phyloP scores from a whole-genome alignment of 257 asterid species.

The Vinca minor region DNA sequence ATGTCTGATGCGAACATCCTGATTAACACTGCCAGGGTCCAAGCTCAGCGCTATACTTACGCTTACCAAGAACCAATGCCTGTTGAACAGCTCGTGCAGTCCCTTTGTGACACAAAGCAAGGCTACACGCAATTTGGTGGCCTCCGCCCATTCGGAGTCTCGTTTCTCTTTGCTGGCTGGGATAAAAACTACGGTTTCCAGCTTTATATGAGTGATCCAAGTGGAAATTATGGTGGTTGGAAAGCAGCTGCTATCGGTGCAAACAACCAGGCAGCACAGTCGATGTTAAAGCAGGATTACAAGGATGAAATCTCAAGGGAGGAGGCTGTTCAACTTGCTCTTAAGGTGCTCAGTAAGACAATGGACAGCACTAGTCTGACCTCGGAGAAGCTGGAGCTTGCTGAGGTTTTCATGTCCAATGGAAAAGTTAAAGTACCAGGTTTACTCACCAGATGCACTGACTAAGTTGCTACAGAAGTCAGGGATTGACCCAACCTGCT shows the following conservation, averaged over 20 bases:
- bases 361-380: constrained; percentile 94
- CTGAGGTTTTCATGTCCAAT: constrained; percentile 59
- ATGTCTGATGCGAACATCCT: constrained; percentile 97
- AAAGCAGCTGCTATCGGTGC: constrained; percentile 94
- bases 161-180: constrained; percentile 93
- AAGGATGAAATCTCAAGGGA: constrained; percentile 78
- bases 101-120: constrained; percentile 87
- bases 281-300: constrained; percentile 88
- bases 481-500: constrained; percentile 82
- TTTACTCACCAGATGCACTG: constrained; percentile 53
- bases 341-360: constrained; percentile 86
- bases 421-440: constrained; percentile 78
- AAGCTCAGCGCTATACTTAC: constrained; percentile 79
- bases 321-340: constrained; percentile 70
- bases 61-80: constrained; percentile 94
- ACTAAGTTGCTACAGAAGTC: constrained; percentile 49
- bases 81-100: constrained; percentile 86
- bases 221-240: constrained; percentile 94
- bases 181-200: constrained; percentile 87
- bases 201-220: constrained; percentile 94
- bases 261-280: constrained; percentile 87
- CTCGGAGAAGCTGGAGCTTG: constrained; percentile 87
- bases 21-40: constrained; percentile 86
- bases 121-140: constrained; percentile 95
- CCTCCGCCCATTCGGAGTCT: constrained; percentile 91